Conservation (phyloP, 331 rosid genomes). For the Prunus yedoensis region DNA sequence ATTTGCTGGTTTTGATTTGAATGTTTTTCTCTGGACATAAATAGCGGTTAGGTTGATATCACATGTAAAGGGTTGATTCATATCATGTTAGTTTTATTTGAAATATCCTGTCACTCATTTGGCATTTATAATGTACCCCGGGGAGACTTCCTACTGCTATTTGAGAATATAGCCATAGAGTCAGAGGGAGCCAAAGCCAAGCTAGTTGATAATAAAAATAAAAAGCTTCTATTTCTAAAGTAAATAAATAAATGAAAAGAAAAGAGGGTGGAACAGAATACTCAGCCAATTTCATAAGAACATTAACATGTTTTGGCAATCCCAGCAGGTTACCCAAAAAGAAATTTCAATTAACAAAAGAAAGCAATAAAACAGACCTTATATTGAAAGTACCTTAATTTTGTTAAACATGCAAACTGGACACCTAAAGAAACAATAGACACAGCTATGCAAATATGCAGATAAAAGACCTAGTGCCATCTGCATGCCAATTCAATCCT, state of each 20-base stretch:
- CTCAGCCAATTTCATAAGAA: neutral
- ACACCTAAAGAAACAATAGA: slow-evolving; percentile 1
- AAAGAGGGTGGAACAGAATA: neutral
- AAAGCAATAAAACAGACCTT: neutral
- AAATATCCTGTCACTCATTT: too few relatives aligned
- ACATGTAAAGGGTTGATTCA: too few relatives aligned
- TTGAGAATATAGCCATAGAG: too few relatives aligned
- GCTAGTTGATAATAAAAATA: too few relatives aligned
- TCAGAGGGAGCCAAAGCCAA: too few relatives aligned
- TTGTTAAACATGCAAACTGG: neutral
- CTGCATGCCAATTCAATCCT: slow-evolving; percentile 16
- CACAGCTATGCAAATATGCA: slow-evolving; percentile 13
- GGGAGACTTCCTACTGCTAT: too few relatives aligned
- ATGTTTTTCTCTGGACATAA: too few relatives aligned
- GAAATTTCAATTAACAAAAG: neutral
- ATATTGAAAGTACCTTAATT: neutral
- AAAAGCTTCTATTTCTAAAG: too few relatives aligned
- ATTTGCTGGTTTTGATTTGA: too few relatives aligned
- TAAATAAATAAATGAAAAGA: neutral
- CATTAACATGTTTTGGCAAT: neutral
- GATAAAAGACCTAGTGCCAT: slow-evolving; percentile 12
- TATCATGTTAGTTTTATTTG: too few relatives aligned
- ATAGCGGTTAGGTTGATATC: too few relatives aligned
- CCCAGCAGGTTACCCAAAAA: neutral
- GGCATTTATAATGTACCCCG: too few relatives aligned